These are phyloP conservation scores for Sonneratia alba DNA, from an alignment of 345 rosid species.

Conservation along the genomic window DNA sequence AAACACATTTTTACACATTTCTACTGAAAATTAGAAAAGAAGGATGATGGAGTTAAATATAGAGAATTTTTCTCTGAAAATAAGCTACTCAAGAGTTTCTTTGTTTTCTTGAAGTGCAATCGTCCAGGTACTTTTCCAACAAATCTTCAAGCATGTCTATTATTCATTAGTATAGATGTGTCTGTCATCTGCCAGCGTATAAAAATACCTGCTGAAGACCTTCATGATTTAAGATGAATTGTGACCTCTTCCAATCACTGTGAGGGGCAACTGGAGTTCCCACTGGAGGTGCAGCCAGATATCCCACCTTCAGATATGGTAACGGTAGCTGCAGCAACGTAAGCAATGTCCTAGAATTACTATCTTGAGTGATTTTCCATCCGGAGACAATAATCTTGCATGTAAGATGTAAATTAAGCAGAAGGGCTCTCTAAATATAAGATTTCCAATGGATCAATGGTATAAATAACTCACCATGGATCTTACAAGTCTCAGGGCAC, in stretches of 20 bases:
- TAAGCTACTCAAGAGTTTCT: no score
- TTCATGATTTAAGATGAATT: conserved; percentile 75
- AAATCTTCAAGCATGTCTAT: not conserved
- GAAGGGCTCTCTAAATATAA: not conserved
- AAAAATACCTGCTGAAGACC: conserved; percentile 66
- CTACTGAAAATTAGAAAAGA: no score
- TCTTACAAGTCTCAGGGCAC: conserved; percentile 89
- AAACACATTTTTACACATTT: no score
- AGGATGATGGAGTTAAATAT: no score
- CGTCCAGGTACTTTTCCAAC: not conserved
- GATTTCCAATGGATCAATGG: not conserved
- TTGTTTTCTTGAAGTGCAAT: no score
- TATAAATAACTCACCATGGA: conserved; percentile 71
- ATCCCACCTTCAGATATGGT: conserved; percentile 79
- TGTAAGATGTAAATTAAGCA: not conserved
- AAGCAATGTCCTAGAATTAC: conserved; percentile 9
- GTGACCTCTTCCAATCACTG: conserved; percentile 74
- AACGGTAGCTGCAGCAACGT: conserved; percentile 59
- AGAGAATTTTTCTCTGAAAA: no score
- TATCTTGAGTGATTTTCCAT: not conserved
- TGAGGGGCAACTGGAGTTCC: conserved; percentile 75
- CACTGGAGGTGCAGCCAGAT: conserved; percentile 70
- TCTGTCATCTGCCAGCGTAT: not conserved
- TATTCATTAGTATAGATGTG: not conserved
- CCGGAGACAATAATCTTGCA: not conserved